phyloP scores from a whole-genome alignment of 1,139 yeast genomes.

The Pichia sp. region DNA sequence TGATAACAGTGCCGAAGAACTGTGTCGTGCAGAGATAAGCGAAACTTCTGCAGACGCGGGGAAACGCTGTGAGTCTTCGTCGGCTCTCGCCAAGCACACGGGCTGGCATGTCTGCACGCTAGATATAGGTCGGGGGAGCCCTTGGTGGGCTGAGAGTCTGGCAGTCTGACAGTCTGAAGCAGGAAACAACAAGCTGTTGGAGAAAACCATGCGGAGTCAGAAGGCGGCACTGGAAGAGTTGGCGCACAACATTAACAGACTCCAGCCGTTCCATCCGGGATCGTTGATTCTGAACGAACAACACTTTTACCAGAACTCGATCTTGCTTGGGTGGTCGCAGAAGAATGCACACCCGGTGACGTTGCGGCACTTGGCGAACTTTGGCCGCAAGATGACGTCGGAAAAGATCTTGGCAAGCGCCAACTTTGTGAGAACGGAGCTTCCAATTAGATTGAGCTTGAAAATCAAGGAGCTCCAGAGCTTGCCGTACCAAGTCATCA shows the following conservation, averaged over 20 bases:
- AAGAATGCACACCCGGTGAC: conserved; percentile 86
- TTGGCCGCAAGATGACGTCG: conserved; percentile 74
- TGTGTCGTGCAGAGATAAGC: neutral
- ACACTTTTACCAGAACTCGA: conserved; percentile 84
- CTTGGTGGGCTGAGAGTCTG: no score
- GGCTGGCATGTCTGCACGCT: neutral
- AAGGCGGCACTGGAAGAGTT: conserved; percentile 17
- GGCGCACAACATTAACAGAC: conserved; percentile 18
- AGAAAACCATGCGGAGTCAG: neutral
- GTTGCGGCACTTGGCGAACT: conserved; percentile 80
- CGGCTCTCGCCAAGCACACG: neutral
- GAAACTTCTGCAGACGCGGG: neutral
- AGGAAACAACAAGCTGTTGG: neutral
- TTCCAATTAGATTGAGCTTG: conserved; percentile 79
- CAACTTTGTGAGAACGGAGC: conserved; percentile 78
- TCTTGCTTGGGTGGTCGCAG: conserved; percentile 60
- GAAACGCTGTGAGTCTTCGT: neutral
- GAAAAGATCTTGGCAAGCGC: conserved; percentile 79
- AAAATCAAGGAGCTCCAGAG: conserved; percentile 71
- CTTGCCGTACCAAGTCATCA: conserved; percentile 78
- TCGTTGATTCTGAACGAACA: conserved; percentile 44
- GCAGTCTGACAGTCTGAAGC: no score
- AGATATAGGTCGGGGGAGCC: no score
- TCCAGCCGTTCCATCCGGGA: conserved; percentile 25
- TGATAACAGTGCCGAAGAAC: neutral